Evolutionary conservation across 2,329 filamentous ascomycete genomes (phyloP), one percentile per base, ranked within the genome.

Genomic region (Emericellopsis atlantica): DNA sequence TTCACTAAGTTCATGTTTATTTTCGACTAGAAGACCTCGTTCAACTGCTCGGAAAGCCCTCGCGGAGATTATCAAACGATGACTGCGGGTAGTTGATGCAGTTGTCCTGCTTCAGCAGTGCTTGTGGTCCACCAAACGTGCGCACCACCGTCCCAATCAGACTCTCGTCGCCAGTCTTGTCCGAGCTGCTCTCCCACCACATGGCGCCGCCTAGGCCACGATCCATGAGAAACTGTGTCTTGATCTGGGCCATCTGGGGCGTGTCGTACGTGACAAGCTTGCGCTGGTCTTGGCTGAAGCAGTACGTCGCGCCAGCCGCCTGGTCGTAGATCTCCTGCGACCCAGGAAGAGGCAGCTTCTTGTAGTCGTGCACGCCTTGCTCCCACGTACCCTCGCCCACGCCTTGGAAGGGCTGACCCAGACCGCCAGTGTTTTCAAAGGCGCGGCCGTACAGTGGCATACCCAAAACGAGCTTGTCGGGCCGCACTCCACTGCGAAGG

Each of bases 131-230:
- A 15, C 78, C 80, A 10, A 85, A 58, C 0, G 59, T 63, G 26
- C 72, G 65, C 1, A 83, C 74, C 14, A 81, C 77, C 12, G 72
- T 79, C 6, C 59, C 64, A 42, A 89, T 87, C 54, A 95, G 56
- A 50, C 84, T 90, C 40, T 70, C 60, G 0, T 69, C 65, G 0
- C 77, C 79, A 3, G 60, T 55, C 54, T 79, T 80, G 57, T 95
- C 90, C 1, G 76, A 80, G 52, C 82, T 90, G 51, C 78, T 85
- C 64, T 95, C 89, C 88, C 88, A 95, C 87, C 87, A 96, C 89
- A 96, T 95, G n/a, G 74, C 86, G 15, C 90, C 90, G 2, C 88
- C 89, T 0, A 95, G 70, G 0, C 75, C 68, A 36, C 71, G 65
- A 16, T 73, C 57, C 53, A 69, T 73, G 54, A 95, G 75, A 56